Percentiles rank a stretch among this genome's conserved stretches.
phyloP scores from a whole-genome alignment of 345 rosid species.

The Acer yangbiense region DNA sequence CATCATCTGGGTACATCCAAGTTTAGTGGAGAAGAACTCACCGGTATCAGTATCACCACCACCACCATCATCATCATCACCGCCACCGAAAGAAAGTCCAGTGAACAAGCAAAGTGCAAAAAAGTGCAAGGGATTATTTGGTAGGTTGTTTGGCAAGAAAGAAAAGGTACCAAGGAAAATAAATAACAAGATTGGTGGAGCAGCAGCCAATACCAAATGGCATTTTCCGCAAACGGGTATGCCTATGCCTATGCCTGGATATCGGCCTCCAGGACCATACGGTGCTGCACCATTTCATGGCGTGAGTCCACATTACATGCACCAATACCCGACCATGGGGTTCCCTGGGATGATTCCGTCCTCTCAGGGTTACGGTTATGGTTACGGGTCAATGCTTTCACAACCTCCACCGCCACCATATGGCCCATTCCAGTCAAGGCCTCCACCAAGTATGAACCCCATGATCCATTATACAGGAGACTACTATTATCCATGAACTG shows the following conservation, averaged over 20 bases:
- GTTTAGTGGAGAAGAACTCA: neutral
- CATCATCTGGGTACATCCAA: neutral
- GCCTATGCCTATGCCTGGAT: neutral
- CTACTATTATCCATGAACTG: slow-evolving; percentile 7
- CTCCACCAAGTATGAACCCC: slow-evolving; percentile 10
- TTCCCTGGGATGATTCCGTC: neutral
- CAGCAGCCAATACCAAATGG: neutral
- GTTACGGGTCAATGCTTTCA: neutral
- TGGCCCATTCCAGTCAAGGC: slow-evolving; percentile 3
- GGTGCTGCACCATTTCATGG: neutral
- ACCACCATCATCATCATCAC: too few species aligned
- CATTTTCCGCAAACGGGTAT: slow-evolving; percentile 1
- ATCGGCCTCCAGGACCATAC: neutral
- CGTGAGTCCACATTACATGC: neutral
- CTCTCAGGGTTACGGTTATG: neutral
- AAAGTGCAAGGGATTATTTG: neutral
- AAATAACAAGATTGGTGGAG: neutral
- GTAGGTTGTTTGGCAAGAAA: neutral
- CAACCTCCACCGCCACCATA: neutral
- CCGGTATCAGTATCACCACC: neutral
- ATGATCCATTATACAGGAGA: slow-evolving; percentile 13
- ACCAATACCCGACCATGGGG: neutral
- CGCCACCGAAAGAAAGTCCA: neutral
- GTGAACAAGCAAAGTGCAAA: neutral
- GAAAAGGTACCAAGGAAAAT: neutral